phyloP scores from a whole-genome alignment of 345 rosid species.

The Raphanus raphanistrum region DNA sequence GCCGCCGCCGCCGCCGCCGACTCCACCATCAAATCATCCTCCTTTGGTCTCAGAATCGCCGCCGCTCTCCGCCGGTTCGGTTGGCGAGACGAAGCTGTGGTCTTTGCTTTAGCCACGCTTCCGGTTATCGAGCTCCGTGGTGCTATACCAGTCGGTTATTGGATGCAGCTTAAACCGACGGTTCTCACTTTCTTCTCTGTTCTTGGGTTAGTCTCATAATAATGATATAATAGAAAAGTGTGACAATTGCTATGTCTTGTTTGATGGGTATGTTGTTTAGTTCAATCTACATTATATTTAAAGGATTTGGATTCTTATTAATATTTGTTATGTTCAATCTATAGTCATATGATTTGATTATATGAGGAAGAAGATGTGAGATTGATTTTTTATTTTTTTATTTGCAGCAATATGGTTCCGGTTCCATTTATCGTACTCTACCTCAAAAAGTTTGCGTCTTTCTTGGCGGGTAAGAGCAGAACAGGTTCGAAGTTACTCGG shows the following conservation, averaged over 20 bases:
- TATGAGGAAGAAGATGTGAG: conserved; percentile 4
- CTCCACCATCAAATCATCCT: conserved; percentile 77
- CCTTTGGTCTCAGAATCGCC: conserved; percentile 74
- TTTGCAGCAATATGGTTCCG: conserved; percentile 54
- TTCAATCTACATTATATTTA: no score
- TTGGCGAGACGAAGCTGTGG: conserved; percentile 85
- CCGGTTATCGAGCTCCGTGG: conserved; percentile 94
- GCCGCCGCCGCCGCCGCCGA: conserved; percentile 81
- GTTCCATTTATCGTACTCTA: conserved; percentile 86
- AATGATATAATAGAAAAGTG: not conserved
- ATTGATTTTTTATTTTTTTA: not conserved
- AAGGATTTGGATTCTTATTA: not conserved
- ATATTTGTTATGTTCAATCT: not conserved
- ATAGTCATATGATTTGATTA: not conserved
- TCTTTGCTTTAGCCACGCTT: conserved; percentile 86
- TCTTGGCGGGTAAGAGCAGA: conserved; percentile 62
- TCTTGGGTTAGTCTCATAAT: conserved; percentile 62
- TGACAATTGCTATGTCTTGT: not conserved
- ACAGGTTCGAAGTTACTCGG: conserved; percentile 59
- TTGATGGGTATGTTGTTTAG: not conserved
- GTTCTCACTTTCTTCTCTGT: conserved; percentile 59
- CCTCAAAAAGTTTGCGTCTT: conserved; percentile 67
- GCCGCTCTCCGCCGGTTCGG: conserved; percentile 63
- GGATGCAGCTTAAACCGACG: conserved; percentile 82
- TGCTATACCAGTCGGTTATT: conserved; percentile 94